Evolutionary conservation across 2,329 filamentous ascomycete genomes (phyloP).

Genomic region (Colletotrichum noveboracense): DNA sequence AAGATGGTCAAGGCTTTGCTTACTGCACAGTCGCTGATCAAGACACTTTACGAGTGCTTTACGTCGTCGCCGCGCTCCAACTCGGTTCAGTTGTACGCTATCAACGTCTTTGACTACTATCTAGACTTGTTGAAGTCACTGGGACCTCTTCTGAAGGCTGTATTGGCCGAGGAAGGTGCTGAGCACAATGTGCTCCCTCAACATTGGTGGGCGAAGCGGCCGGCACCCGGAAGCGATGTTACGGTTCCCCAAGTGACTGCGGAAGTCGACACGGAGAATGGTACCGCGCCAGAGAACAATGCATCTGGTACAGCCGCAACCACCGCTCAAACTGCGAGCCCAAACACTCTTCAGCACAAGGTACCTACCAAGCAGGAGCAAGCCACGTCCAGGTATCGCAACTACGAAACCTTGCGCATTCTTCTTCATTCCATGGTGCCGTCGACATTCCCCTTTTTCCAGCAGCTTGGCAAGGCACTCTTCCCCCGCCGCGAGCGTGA

Average conservation of each 20-base stretch:
- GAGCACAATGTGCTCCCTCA: conserved; percentile 77
- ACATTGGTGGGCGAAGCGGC: conserved; percentile 53
- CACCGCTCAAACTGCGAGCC: conserved; percentile 24
- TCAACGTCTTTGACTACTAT: conserved; percentile 89
- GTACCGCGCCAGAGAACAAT: conserved; percentile 37
- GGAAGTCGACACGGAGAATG: conserved; percentile 32
- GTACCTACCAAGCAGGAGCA: conserved; percentile 50
- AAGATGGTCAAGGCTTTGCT: conserved; percentile 79
- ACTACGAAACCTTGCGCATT: conserved; percentile 78
- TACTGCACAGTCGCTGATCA: conserved; percentile 76
- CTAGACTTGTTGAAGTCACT: conserved; percentile 74
- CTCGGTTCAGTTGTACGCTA: conserved; percentile 69
- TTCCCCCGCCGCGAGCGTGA: conserved; percentile 78
- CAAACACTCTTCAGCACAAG: conserved; percentile 28
- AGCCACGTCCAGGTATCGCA: conserved; percentile 61
- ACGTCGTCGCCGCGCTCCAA: conserved; percentile 70
- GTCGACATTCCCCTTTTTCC: conserved; percentile 84
- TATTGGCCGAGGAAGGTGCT: conserved; percentile 84
- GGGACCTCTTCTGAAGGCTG: conserved; percentile 78
- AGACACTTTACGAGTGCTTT: conserved; percentile 77
- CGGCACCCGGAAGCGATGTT: conserved; percentile 12
- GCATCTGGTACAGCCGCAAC: conserved; percentile 29
- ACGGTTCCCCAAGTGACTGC: conserved; percentile 7
- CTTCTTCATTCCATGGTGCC: conserved; percentile 80
- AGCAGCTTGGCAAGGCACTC: conserved; percentile 82